Evolutionary conservation across 2,329 filamentous ascomycete species (phyloP), one percentile per base, ranked within the genome.

Genomic region (Pseudogymnoascus sp.): DNA sequence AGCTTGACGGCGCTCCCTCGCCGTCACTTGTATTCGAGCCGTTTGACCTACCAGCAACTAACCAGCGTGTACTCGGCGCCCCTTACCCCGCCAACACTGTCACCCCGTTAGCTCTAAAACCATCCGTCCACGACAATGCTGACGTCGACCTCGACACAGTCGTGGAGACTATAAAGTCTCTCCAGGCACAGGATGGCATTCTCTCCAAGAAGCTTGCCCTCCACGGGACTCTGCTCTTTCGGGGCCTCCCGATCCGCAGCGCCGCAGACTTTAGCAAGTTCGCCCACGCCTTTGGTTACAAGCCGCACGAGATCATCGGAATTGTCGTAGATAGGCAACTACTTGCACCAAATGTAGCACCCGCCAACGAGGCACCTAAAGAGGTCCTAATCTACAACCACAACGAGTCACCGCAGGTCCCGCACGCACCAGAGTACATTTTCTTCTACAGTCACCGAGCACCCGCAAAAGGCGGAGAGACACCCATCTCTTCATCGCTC

Each of bases 391-490:
- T 81, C 41, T 80, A 80, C 67, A 80, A 74, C 65, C 79, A 81
- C 69, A 81, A 81, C 64, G 79, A 81, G 65, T 80, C 77, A 0
- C 77, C 77, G 0, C 78, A 80, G 64, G 78, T 80, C 0, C 79
- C 79, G 1, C 79, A 81, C 63, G 77, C 78, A 0, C 79, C 79
- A 0, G 79, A 78, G 64, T 81, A 81, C 63, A 77, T 81, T 59
- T 80, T 81, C 67, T 80, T 81, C 71, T 80, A 80, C 55, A 69
- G 72, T 1, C 74, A 80, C 63, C 70, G 68, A 5, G 76, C 72
- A 0, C 75, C 77, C 0, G 52, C 38, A 0, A 70, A 66, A 19
- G 73, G 74, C 1, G 74, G 74, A 5, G 78, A 80, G 65, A 77
- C 76, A 0, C 78, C 78, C 0, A 77, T 80, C n/a, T 78, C 77